Conservation (phyloP, 768 basidiomycete genomes). For the Xerocomellus amylosporus region DNA sequence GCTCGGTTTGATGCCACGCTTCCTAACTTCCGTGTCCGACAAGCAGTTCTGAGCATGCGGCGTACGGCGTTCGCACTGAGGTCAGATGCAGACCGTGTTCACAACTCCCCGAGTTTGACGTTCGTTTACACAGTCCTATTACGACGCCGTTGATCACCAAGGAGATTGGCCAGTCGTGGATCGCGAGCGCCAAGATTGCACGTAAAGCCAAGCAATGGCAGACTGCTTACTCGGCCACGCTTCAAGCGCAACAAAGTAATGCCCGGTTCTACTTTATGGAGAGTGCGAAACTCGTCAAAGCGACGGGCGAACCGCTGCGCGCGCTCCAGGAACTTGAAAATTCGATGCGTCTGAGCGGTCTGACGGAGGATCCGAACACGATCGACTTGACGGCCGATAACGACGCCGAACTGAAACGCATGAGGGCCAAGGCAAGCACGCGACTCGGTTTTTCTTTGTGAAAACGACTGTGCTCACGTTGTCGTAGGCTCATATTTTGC, state of each 20-base stretch:
- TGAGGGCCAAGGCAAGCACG: constrained; percentile 67
- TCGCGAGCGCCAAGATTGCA: constrained; percentile 92
- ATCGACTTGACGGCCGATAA: constrained; percentile 57
- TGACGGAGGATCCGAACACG: constrained; percentile 44
- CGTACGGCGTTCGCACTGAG: constrained; percentile 75
- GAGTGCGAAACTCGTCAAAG: constrained; percentile 81
- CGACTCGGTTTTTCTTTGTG: background rate
- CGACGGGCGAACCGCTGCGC: constrained; percentile 74
- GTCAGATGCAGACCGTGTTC: constrained; percentile 41
- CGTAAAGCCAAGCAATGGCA: constrained; percentile 94
- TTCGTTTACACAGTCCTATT: constrained; percentile 2
- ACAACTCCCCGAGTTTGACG: constrained; percentile 7
- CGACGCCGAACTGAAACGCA: constrained; percentile 44
- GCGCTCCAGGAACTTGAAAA: constrained; percentile 87
- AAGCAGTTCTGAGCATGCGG: constrained; percentile 86
- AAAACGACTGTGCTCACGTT: background rate
- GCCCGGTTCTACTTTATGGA: constrained; percentile 82
- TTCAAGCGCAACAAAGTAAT: constrained; percentile 79
- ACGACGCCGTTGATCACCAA: constrained; percentile 41
- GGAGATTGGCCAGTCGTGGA: constrained; percentile 84
- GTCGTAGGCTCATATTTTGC: constrained; percentile 67
- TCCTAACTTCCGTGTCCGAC: constrained; percentile 85
- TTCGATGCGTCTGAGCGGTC: constrained; percentile 53
- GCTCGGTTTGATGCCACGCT: constrained; percentile 72
- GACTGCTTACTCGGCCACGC: constrained; percentile 92